phyloP scores from a whole-genome alignment of 169 alveolate genomes.

The Plasmodium vivax region DNA sequence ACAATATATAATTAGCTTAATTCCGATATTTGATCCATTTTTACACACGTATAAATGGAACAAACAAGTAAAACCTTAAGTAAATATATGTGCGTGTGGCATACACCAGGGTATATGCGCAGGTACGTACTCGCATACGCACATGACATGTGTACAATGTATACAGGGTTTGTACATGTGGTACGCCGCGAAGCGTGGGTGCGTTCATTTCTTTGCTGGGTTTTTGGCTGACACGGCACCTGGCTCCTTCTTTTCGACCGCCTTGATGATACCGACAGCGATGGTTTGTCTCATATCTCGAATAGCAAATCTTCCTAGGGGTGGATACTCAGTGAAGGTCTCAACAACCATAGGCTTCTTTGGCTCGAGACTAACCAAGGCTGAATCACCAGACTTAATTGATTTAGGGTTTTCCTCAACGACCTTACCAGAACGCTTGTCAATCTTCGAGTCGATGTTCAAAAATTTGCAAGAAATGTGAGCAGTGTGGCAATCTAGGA shows the following conservation, averaged over 20 bases:
- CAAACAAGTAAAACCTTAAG: background rate
- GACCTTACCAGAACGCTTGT: conserved; percentile 97
- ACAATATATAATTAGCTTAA: background rate
- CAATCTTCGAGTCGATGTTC: conserved; percentile 92
- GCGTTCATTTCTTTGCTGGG: conserved; percentile 40
- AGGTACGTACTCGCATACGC: background rate
- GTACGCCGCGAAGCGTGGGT: background rate
- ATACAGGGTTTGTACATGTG: background rate
- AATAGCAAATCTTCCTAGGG: conserved; percentile 99
- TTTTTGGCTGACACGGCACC: conserved; percentile 87
- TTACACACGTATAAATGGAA: background rate
- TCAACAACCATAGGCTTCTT: conserved; percentile 97
- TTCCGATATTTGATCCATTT: background rate
- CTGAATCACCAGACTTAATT: conserved; percentile 97
- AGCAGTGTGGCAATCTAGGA: conserved; percentile 98
- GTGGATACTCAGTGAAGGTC: conserved; percentile 96
- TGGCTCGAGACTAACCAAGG: conserved; percentile 95
- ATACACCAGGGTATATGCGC: background rate
- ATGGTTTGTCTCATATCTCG: conserved; percentile 99
- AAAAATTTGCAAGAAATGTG: conserved; percentile 98
- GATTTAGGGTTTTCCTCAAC: conserved; percentile 96
- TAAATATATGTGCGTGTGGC: background rate
- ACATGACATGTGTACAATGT: background rate
- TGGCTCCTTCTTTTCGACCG: conserved; percentile 95
- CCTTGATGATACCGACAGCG: conserved; percentile 99